phyloP scores from a whole-genome alignment of 1,284 basidiomycete genomes.

The Singerocomus inundabilis region DNA sequence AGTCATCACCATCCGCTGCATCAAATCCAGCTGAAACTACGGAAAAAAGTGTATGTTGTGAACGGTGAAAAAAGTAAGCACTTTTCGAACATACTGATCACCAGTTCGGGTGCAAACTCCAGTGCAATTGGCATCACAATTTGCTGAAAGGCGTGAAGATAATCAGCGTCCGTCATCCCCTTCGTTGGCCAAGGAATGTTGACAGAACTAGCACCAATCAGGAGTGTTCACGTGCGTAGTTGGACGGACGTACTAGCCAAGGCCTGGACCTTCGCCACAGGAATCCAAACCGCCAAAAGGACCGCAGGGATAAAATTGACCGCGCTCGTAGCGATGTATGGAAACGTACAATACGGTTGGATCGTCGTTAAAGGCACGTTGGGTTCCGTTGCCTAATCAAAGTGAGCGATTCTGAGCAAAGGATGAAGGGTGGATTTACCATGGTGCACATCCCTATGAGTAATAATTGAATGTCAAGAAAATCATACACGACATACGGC shows the following conservation, averaged over 20 bases:
- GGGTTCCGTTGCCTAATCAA: slow-evolving; percentile 87
- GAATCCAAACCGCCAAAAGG: slow-evolving; percentile 85
- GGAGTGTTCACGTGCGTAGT: slow-evolving; percentile 4
- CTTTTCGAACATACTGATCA: slow-evolving; percentile 74
- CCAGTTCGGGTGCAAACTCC: slow-evolving; percentile 94
- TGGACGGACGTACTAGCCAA: slow-evolving; percentile 70
- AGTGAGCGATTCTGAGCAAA: slow-evolving; percentile 9
- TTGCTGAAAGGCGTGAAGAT: slow-evolving; percentile 94
- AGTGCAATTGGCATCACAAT: slow-evolving; percentile 97
- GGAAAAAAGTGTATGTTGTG: slow-evolving; percentile 6
- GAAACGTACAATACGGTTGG: slow-evolving; percentile 94
- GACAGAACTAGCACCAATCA: slow-evolving; percentile 62
- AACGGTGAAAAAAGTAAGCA: background rate
- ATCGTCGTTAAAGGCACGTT: slow-evolving; percentile 92
- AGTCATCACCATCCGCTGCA: slow-evolving; percentile 88
- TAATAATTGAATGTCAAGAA: slow-evolving; percentile 12
- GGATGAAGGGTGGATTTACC: slow-evolving; percentile 46
- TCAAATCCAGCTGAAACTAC: slow-evolving; percentile 97
- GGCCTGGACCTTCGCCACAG: slow-evolving; percentile 79
- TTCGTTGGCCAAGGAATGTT: slow-evolving; percentile 93
- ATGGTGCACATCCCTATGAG: slow-evolving; percentile 92
- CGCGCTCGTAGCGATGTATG: slow-evolving; percentile 91
- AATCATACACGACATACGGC: slow-evolving; percentile 4
- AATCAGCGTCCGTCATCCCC: slow-evolving; percentile 94
- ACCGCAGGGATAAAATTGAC: slow-evolving; percentile 90